Evolutionary conservation across 176 grass and related monocot genomes (phyloP).

Genomic region (Otatea glauca): DNA sequence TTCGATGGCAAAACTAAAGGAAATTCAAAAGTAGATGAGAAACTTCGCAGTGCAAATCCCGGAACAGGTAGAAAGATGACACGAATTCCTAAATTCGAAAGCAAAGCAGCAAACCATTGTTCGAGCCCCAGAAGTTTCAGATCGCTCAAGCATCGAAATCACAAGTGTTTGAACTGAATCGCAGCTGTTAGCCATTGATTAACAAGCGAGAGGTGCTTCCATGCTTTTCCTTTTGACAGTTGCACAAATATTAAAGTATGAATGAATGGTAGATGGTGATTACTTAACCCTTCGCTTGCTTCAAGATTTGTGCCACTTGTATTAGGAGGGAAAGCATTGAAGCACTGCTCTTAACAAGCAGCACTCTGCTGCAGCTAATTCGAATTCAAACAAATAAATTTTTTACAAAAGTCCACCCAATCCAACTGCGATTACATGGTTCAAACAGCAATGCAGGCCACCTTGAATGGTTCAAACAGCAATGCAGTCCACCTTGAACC

Average conservation of each 20-base stretch:
- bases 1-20: not conserved
- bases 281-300: too few species aligned
- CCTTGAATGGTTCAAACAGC: not conserved
- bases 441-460: constrained; percentile 11
- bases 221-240: too few species aligned
- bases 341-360: not conserved
- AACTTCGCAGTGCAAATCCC: not conserved
- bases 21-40: not conserved
- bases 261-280: too few species aligned
- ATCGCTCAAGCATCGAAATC: not conserved
- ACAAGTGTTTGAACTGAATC: not conserved
- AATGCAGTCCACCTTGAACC: not conserved
- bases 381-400: not conserved
- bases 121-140: not conserved
- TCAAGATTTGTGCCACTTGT: too few species aligned
- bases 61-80: not conserved
- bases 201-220: too few species aligned
- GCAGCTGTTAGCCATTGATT: not conserved
- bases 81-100: not conserved
- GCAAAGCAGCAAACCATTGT: not conserved
- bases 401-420: constrained; percentile 8
- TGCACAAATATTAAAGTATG: too few species aligned
- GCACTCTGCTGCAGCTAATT: constrained; percentile 8
- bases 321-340: too few species aligned
- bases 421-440: not conserved